phyloP scores from a whole-genome alignment of 768 basidiomycete genomes.

The Botryobasidium botryosum region DNA sequence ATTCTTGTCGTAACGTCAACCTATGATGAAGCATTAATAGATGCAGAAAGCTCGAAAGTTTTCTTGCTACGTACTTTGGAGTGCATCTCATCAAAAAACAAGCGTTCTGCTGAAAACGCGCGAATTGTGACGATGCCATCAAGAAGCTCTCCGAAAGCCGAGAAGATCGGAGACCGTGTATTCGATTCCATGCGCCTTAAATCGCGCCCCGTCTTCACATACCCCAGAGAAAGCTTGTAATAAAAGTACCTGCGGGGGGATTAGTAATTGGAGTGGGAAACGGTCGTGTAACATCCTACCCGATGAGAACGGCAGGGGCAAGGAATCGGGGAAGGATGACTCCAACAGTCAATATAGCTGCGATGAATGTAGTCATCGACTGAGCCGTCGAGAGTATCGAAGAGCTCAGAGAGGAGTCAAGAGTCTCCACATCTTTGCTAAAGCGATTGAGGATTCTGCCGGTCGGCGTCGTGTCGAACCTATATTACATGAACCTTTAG shows the following conservation, averaged over 20 bases:
- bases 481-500: conserved; percentile 29
- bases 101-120: conserved; percentile 68
- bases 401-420: conserved; percentile 53
- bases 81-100: conserved; percentile 63
- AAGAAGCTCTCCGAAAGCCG: conserved; percentile 55
- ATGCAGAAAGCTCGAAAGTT: conserved; percentile 4
- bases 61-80: conserved; percentile 29
- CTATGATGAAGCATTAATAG: background rate
- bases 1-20: conserved; percentile 69
- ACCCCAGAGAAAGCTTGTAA: conserved; percentile 32
- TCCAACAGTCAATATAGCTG: conserved; percentile 48
- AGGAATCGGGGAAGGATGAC: conserved; percentile 71
- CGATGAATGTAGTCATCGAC: conserved; percentile 59
- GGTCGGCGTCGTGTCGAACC: conserved; percentile 56
- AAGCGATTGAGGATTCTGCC: conserved; percentile 81
- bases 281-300: background rate
- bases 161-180: conserved; percentile 67
- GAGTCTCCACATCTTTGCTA: conserved; percentile 74
- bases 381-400: conserved; percentile 63
- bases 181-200: conserved; percentile 84
- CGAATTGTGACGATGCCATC: conserved; percentile 71
- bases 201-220: conserved; percentile 56
- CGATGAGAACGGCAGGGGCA: conserved; percentile 56
- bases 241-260: conserved; percentile 57
- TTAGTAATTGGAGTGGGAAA: background rate